Conservation (phyloP, 768 basidiomycete species). For the Tulasnella sp. region DNA sequence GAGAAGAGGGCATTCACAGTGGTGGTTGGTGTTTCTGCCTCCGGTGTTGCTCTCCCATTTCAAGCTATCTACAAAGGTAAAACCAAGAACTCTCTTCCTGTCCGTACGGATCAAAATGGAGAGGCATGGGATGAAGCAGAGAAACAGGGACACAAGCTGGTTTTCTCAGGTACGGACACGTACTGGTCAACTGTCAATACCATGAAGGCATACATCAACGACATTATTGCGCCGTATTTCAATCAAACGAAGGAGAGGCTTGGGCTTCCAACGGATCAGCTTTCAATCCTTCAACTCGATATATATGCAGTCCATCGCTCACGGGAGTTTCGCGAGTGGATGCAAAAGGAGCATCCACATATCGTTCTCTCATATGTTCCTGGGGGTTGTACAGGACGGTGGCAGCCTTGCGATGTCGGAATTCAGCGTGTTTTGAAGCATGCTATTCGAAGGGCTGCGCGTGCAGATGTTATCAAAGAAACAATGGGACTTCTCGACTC, state of each 20-base stretch:
- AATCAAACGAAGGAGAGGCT: not conserved
- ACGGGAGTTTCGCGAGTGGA: conserved; percentile 27
- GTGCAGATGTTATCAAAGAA: conserved; percentile 28
- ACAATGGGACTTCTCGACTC: no score
- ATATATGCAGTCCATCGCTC: conserved; percentile 30
- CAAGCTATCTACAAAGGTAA: conserved; percentile 30
- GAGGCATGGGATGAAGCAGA: conserved; percentile 17
- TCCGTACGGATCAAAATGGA: conserved; percentile 16
- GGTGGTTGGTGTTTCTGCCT: conserved; percentile 24
- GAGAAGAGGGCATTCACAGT: conserved; percentile 35
- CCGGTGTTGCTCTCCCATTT: conserved; percentile 28
- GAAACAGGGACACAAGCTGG: conserved; percentile 21
- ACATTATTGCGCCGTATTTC: conserved; percentile 14
- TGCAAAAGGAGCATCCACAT: conserved; percentile 24
- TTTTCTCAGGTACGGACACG: conserved; percentile 20
- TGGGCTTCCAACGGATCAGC: not conserved
- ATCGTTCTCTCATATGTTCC: conserved; percentile 28
- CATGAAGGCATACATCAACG: conserved; percentile 5
- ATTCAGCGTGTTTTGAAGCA: conserved; percentile 30
- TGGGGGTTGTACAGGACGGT: conserved; percentile 26
- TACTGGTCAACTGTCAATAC: conserved; percentile 15
- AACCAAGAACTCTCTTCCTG: conserved; percentile 23
- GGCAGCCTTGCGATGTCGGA: conserved; percentile 26
- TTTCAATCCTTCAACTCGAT: conserved; percentile 13
- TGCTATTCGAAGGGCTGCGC: conserved; percentile 25